These are phyloP conservation scores for Bacidia rubella DNA, from an alignment of 495 filamentous ascomycete genomes.

Conservation along the genomic window DNA sequence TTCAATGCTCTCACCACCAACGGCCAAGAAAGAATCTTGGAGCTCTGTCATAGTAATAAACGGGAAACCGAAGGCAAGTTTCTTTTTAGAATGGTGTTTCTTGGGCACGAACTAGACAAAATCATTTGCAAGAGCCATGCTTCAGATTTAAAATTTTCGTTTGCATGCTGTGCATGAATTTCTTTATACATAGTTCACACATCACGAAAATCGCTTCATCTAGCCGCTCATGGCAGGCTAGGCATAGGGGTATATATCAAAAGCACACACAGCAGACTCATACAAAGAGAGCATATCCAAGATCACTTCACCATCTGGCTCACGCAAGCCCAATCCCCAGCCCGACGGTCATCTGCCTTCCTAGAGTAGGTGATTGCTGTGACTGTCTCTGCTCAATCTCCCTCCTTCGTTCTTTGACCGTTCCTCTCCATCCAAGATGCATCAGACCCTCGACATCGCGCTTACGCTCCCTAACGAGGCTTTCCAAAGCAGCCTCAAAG, in stretches of 20 bases:
- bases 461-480: constrained; percentile 32
- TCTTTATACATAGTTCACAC: not conserved
- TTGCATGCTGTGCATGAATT: not conserved
- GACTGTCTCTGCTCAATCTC: not conserved
- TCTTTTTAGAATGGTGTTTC: too few species aligned
- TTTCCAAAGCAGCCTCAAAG: constrained; percentile 29
- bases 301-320: not conserved
- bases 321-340: not conserved
- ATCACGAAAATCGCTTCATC: not conserved
- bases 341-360: not conserved
- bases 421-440: constrained; percentile 15
- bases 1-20: too few species aligned
- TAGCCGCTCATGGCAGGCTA: not conserved
- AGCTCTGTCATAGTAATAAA: too few species aligned
- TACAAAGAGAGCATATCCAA: not conserved
- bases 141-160: too few species aligned
- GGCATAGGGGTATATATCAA: not conserved
- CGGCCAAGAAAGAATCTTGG: too few species aligned
- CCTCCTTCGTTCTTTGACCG: not conserved
- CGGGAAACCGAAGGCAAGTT: too few species aligned
- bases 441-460: constrained; percentile 21
- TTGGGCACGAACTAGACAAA: too few species aligned
- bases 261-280: not conserved
- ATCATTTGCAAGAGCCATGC: not conserved
- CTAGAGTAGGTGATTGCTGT: not conserved